Conservation (phyloP, 805 yeast species). For the Saccharomycodes ludwigii region DNA sequence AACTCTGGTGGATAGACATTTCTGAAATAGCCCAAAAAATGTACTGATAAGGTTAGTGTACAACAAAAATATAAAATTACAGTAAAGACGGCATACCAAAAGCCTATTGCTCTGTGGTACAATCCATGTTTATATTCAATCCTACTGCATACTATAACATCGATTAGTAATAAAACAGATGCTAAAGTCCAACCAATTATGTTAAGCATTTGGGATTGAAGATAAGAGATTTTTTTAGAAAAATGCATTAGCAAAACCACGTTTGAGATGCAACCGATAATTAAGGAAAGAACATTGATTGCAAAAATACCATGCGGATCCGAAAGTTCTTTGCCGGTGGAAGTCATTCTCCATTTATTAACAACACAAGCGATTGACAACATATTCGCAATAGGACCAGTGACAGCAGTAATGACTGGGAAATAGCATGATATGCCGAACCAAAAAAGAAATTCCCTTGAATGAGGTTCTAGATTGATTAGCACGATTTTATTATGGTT, state of each 20-base stretch:
- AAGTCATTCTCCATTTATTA: conserved; percentile 47
- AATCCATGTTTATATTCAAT: conserved; percentile 12
- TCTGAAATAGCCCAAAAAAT: conserved; percentile 47
- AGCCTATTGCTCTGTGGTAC: conserved; percentile 42
- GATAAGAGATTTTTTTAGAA: conserved; percentile 42
- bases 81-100: conserved; percentile 67
- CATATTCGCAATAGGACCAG: conserved; percentile 71
- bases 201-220: conserved; percentile 49
- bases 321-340: conserved; percentile 14
- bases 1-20: conserved; percentile 59
- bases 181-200: conserved; percentile 57
- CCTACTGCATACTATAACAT: conserved; percentile 15
- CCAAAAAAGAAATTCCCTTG: conserved; percentile 32
- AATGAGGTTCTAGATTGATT: conserved; percentile 17
- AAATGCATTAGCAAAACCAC: conserved; percentile 59
- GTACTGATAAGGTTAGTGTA: conserved; percentile 37
- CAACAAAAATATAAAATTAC: conserved; percentile 49
- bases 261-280: conserved; percentile 57
- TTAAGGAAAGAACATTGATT: conserved; percentile 51
- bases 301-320: conserved; percentile 35
- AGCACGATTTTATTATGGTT: conserved; percentile 17
- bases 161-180: conserved; percentile 36
- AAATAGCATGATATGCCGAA: conserved; percentile 53
- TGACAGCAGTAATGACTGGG: conserved; percentile 66
- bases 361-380: conserved; percentile 60